Evolutionary conservation across 1,284 basidiomycete genomes (phyloP), one percentile per base, ranked within the genome.

Genomic region (Ganoderma leucocontextum): DNA sequence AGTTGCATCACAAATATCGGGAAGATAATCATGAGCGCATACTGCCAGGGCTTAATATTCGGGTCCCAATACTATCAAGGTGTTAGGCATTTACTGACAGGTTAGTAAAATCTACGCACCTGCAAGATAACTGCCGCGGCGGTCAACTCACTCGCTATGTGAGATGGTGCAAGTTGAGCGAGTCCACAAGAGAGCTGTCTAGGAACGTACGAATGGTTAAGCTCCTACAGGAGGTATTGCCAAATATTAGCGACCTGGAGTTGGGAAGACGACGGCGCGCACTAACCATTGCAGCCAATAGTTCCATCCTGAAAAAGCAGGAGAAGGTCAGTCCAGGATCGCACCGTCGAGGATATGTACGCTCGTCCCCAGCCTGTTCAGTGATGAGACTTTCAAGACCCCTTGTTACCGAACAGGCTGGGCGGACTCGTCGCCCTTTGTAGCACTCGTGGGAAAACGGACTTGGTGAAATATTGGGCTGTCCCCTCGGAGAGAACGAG

Each of bases 251-350:
- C 38, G 64, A 62, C 33, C n/a, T 44, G 39, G 47, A 25, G 44
- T 42, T 8, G 49, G 29, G 39, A 49, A 38, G 29, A 58, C 42
- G 55, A 64, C n/a, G 53, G 29, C 29, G 29, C 29, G n/a, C 9
- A 72, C 78, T 62, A 19, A 85, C 83, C 87, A 86, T 74, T 86
- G 85, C n/a, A 87, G 74, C 83, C 85, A 87, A 70, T 87, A 86
- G 75, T 84, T 86, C 84, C 85, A 83, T 0, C 83, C 85, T 86
- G 42, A 22, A 7, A 29, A 10, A 17, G 47, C 15, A 15, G 9
- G 36, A n/a, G 13, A 22, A 17, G 29, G 29, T 29, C 29, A 29
- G 29, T 29, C 29, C 29, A 1, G 29, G 29, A 29, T 2, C 29
- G 29, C 29, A 29, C 29, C 29, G 29, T 29, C 29, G 29, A 29